Evolutionary conservation across 345 rosid species (phyloP).

Genomic region (Hibiscus trionum): DNA sequence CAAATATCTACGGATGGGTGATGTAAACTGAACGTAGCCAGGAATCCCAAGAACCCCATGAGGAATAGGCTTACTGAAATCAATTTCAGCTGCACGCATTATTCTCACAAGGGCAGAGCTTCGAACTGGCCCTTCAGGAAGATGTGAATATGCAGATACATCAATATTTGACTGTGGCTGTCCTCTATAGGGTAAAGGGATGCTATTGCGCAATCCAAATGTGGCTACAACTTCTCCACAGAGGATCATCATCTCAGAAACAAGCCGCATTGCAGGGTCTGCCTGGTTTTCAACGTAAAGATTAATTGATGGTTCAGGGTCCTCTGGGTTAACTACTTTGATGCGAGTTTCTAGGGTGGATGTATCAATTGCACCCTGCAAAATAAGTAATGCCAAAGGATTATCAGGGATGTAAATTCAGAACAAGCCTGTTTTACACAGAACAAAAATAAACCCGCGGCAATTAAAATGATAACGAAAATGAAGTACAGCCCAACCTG

Average conservation of each 20-base stretch:
- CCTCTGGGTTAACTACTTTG: slow-evolving; percentile 81
- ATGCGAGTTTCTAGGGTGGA: slow-evolving; percentile 70
- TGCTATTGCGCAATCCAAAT: slow-evolving; percentile 60
- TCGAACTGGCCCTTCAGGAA: slow-evolving; percentile 94
- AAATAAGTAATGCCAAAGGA: slow-evolving; percentile 8
- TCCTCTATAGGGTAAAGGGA: slow-evolving; percentile 91
- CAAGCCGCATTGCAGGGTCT: slow-evolving; percentile 85
- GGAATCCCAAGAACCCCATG: slow-evolving; percentile 89
- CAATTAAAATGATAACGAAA: slow-evolving; percentile 4
- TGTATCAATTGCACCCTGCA: slow-evolving; percentile 90
- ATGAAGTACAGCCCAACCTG: slow-evolving; percentile 49
- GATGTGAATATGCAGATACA: slow-evolving; percentile 65
- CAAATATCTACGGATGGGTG: slow-evolving; percentile 94
- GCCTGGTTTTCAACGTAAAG: slow-evolving; percentile 89
- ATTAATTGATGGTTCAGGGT: slow-evolving; percentile 68
- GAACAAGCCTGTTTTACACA: background rate
- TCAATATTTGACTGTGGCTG: slow-evolving; percentile 92
- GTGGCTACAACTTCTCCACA: slow-evolving; percentile 92
- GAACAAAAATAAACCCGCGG: background rate
- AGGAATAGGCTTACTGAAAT: slow-evolving; percentile 76
- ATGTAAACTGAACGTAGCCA: slow-evolving; percentile 94
- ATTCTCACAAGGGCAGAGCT: slow-evolving; percentile 61
- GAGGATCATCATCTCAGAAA: slow-evolving; percentile 95
- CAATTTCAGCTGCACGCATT: slow-evolving; percentile 88
- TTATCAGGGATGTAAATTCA: background rate